Base-by-base conservation (phyloP, 1,284 basidiomycete genomes). In the Mycosarcoma maydis region DNA sequence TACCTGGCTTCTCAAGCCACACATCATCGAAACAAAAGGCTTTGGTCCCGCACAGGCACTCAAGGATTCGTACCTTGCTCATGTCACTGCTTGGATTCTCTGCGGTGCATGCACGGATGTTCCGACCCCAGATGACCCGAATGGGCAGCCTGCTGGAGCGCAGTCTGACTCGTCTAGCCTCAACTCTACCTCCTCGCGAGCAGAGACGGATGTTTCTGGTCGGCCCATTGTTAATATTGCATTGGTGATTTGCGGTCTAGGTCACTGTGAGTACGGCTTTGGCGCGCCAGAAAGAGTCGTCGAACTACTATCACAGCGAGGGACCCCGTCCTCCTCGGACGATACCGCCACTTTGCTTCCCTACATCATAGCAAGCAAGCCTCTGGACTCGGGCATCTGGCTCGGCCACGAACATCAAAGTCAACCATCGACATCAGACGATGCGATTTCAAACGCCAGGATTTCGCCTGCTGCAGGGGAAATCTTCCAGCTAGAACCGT, bases 21-120 rank as follows among this genome's bases (percentile, higher is more conserved):
- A 54, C 36, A 48, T 48, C 27, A 37, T 55, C 32, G 61, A 75
- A 30, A 49, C 34, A 3, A 73, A 70, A 23, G 75, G 75, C 24
- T 77, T 77, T 41, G 52, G 52, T 17, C 65, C 73, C 2, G 75
- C 75, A 9, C 75, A 77, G 38, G 62, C 70, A 11, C 55, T 77
- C 36, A 77, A 77, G 39, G 75, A 77, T 17, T 54, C 73, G 1
- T 77, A 68, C 19, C 47, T 77, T 13, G 75, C 73, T 0, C 73
- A 75, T 44, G 72, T 73, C 11, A 67, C 71, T 0, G 51, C 58
- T 0, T 62, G 62, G 48, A 42, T 76, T 23, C 38, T 76, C 23
- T 44, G 61, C 14, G 65, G 54, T 16, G 43, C 40, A 23, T 22
- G 20, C 5, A 16, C 29, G 29, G 38, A 39, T 2, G 20, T 2